Base-by-base conservation (phyloP, 441 rosid genomes). In the Melastoma candidum region DNA sequence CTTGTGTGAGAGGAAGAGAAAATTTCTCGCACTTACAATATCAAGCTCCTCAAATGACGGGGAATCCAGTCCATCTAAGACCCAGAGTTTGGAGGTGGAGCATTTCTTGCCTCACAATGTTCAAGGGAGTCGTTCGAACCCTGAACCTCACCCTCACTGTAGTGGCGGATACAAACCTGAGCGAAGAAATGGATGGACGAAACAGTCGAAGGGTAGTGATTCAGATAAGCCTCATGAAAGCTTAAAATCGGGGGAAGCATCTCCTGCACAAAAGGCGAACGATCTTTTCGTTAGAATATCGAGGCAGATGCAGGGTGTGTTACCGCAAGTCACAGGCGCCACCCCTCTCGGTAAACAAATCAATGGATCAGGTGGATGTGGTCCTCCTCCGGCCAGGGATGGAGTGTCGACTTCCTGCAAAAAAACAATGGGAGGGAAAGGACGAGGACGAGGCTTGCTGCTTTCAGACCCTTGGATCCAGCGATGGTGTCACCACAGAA, bases 151-250 rank as follows among this genome's bases (percentile, higher is more conserved):
- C 49, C 63, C 64, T 12, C 58, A 64, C 47, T 69, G 46, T 61
- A 57, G 26, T 12, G 27, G 48, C 45, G 8, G 41, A 2, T 1
- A 32, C 8, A 71, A 58, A 49, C 57, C 57, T 3, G 94, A 80
- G 47, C 80, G 81, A 9, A 68, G 69, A 74, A 77, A 71, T 56
- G 71, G 82, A 68, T 87, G 99, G 97, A 75, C 89, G 72, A 87
- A 84, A 70, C 97, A 97, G 61, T 87, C 87, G 47, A 87, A 78
- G 76, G 62, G 69, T 55, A 71, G 56, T 64, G 53, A 59, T 51
- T 65, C 77, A 1, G 71, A 52, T 43, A 57, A 54, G 53, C 87
- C 76, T 60, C 71, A 85, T 56, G 74, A 71, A 74, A 72, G 65
- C 68, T 68, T 61, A 46, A 61, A 65, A 57, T 53, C 63, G 54